Percentiles rank a stretch among this genome's conserved stretches.
phyloP scores from a whole-genome alignment of 345 rosid genomes.

The Brassica cretica region DNA sequence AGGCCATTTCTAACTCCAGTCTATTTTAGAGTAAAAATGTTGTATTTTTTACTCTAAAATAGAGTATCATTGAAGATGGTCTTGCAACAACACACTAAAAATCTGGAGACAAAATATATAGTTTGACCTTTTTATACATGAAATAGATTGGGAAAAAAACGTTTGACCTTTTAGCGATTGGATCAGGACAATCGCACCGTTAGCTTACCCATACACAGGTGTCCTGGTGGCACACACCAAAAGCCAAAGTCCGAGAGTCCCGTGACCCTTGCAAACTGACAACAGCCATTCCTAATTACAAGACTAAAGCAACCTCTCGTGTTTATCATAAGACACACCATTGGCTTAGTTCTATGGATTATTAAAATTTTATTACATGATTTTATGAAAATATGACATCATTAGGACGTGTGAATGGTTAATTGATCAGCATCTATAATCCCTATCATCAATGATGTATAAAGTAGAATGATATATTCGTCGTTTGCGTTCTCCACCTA shows the following conservation, averaged over 20 bases:
- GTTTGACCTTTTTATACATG: too few relatives aligned
- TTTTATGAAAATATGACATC: not conserved
- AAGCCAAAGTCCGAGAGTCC: slow-evolving; percentile 11
- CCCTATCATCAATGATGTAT: not conserved
- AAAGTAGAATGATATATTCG: not conserved
- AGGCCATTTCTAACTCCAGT: too few relatives aligned
- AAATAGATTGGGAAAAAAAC: not conserved
- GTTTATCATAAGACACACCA: slow-evolving; percentile 28
- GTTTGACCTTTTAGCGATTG: not conserved
- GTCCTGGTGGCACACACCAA: slow-evolving; percentile 3
- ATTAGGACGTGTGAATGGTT: slow-evolving; percentile 12
- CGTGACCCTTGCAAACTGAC: slow-evolving; percentile 28
- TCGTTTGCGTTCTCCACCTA: slow-evolving; percentile 31
- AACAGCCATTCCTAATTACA: slow-evolving; percentile 18
- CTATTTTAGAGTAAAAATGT: too few relatives aligned
- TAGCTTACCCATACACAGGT: not conserved
- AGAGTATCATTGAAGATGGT: too few relatives aligned
- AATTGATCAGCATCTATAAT: slow-evolving; percentile 1
- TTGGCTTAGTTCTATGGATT: not conserved
- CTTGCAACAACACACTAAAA: too few relatives aligned
- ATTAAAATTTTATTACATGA: not conserved
- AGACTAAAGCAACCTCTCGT: slow-evolving; percentile 28
- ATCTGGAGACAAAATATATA: too few relatives aligned
- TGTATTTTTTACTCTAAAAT: too few relatives aligned
- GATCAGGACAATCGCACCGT: not conserved